Base-by-base conservation (phyloP, 2,329 filamentous ascomycete genomes). In the Ophiocordyceps robertsii region DNA sequence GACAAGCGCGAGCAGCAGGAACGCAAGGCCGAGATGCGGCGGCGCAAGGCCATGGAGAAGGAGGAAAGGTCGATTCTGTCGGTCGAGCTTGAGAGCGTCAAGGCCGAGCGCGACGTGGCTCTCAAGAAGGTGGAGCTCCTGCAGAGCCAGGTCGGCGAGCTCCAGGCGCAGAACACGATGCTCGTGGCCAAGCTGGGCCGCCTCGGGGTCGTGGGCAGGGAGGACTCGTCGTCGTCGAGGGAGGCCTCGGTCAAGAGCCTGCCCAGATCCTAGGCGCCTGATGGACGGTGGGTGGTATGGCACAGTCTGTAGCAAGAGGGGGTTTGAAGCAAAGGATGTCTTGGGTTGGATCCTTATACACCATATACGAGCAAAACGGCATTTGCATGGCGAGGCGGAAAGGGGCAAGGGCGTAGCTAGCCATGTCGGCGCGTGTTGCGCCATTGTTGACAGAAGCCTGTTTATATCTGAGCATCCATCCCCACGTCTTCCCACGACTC, bases 1-100 rank as follows among this genome's bases (percentile, higher is more conserved):
- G 71, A 77, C 48, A 77, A 77, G 61, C 74, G 75, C 39, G 66
- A 68, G 44, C 72, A 70, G 44, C 82, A 87, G 53, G 67, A 76
- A 46, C 67, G 65, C 50, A 82, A 80, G 58, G 70, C 71, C 1
- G 69, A 72, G 44, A 69, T 71, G 38, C 60, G 67, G 24, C 62
- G 61, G 38, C 62, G 61, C 24, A 80, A 78, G 58, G 60, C 63
- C 17, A 53, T 55, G 1, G 75, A 79, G 56, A 66, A 69, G 32
- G 73, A 77, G 50, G 72, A 75, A 46, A 69, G 63, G 54, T 56
- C 58, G 13, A 68, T 66, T 43, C 42, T 77, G 36, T 54, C 62
- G 24, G 57, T 69, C 38, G 73, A 77, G 58, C 59, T 78, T n/a
- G 73, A 78, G 41, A 64, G 65, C 46, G 55, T 63, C 0, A 65